Conservation (phyloP, 2,329 filamentous ascomycete genomes). For the Botrytis squamosa region DNA sequence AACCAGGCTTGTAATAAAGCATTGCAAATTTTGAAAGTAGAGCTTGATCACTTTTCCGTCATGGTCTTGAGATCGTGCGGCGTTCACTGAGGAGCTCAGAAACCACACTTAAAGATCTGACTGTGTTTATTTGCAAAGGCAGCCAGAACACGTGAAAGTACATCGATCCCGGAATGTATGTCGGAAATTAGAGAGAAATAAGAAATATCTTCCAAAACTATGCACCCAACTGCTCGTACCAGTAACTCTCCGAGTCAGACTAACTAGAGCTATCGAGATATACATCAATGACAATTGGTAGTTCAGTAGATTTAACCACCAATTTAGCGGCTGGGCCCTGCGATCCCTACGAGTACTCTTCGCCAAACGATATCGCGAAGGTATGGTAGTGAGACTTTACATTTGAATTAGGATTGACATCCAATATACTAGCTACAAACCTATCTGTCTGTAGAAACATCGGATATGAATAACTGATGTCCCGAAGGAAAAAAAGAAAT, state of each 20-base stretch:
- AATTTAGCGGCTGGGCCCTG: background rate
- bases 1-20: background rate
- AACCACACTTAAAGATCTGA: background rate
- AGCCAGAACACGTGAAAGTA: background rate
- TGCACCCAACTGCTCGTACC: background rate
- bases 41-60: background rate
- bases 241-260: background rate
- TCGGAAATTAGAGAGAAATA: background rate
- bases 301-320: background rate
- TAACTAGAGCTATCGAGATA: background rate
- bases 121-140: background rate
- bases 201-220: background rate
- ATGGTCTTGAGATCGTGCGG: background rate
- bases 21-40: background rate
- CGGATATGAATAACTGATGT: background rate
- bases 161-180: background rate
- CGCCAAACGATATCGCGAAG: background rate
- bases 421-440: background rate
- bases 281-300: background rate
- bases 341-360: background rate
- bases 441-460: background rate
- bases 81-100: background rate
- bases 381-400: background rate
- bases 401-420: background rate
- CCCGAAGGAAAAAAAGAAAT: background rate